Evolutionary conservation across 305 asterid species (phyloP).

Genomic region (Fraxinus greggii): DNA sequence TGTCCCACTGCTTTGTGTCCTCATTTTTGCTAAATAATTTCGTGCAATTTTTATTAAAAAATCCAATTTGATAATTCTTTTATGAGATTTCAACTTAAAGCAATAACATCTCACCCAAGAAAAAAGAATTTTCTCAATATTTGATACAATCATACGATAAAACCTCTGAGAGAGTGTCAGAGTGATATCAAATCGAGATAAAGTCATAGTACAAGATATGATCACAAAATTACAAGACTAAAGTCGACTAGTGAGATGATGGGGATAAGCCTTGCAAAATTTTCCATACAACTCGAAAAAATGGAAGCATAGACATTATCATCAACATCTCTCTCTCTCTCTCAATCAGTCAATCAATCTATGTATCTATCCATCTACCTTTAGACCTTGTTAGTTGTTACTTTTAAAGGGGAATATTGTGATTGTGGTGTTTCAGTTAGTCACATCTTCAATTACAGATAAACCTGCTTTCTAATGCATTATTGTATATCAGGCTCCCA

Average conservation of each 20-base stretch:
- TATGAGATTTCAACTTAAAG: background rate
- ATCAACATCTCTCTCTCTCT: conserved; percentile 1
- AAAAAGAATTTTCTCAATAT: background rate
- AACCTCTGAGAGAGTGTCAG: background rate
- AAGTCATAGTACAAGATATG: background rate
- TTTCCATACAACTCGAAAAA: background rate
- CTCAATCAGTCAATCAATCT: background rate
- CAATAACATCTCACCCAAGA: background rate
- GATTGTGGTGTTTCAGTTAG: conserved; percentile 62
- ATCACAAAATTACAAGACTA: background rate
- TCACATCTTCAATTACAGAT: conserved; percentile 49
- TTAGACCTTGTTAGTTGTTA: conserved; percentile 25
- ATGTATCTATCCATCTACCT: background rate
- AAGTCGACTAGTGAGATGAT: background rate
- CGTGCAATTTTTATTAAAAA: background rate
- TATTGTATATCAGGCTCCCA: conserved; percentile 34
- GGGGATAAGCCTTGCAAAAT: background rate
- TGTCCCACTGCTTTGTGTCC: background rate
- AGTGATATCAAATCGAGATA: background rate
- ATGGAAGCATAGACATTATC: conserved; percentile 2
- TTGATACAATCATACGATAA: background rate
- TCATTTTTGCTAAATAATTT: background rate
- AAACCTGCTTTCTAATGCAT: conserved; percentile 36
- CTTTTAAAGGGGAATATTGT: conserved; percentile 45
- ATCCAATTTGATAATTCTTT: background rate